Conservation (phyloP, 1,284 basidiomycete genomes). For the Entoloma clypeatum region DNA sequence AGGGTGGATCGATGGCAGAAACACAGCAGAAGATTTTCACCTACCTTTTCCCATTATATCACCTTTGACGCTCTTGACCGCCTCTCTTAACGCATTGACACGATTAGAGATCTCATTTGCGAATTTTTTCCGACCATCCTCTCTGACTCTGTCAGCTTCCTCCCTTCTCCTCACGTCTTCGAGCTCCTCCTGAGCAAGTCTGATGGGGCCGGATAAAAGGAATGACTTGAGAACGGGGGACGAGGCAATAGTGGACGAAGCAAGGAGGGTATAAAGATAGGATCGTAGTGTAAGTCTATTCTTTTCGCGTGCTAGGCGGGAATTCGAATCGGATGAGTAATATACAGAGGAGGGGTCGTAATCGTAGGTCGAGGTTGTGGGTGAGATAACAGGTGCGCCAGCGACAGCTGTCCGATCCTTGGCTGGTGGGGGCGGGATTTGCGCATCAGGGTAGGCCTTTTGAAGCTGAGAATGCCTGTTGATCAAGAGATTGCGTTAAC, state of each 20-base stretch:
- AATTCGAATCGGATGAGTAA: conserved; percentile 19
- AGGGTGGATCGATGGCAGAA: conserved; percentile 1
- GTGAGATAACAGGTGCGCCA: conserved; percentile 38
- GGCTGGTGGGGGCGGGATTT: conserved; percentile 74
- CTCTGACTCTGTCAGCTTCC: conserved; percentile 86
- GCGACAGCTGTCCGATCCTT: conserved; percentile 79
- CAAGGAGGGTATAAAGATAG: conserved; percentile 81
- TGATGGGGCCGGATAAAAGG: conserved; percentile 75
- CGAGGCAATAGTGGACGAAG: conserved; percentile 72
- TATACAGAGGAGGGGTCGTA: conserved; percentile 11
- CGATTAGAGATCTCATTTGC: conserved; percentile 82
- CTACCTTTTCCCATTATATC: conserved; percentile 83
- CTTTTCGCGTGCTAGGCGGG: conserved; percentile 83
- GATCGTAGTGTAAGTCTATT: conserved; percentile 93
- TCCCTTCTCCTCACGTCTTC: conserved; percentile 80
- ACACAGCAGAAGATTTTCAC: conserved; percentile 7
- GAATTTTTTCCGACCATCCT: conserved; percentile 85
- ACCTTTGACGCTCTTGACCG: conserved; percentile 86
- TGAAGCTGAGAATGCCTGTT: conserved; percentile 54
- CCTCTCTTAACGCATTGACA: conserved; percentile 83
- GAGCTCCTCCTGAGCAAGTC: conserved; percentile 69
- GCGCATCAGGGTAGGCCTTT: conserved; percentile 76
- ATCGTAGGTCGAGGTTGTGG: conserved; percentile 20
- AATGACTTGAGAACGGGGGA: conserved; percentile 87
- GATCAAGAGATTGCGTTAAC: not conserved